phyloP scores from a whole-genome alignment of 768 basidiomycete genomes.

The Rhizopogon sp. region DNA sequence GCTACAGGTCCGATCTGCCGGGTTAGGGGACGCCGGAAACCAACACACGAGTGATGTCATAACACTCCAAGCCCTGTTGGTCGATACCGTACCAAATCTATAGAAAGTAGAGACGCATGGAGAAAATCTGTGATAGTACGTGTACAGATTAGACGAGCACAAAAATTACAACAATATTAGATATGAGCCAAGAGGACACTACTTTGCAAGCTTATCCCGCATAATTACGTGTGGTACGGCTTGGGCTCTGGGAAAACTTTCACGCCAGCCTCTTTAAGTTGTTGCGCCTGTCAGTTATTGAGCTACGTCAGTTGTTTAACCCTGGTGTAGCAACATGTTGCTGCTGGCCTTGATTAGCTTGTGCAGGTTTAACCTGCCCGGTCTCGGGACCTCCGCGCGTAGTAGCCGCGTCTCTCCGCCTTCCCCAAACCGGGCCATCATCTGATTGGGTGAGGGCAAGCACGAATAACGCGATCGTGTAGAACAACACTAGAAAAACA shows the following conservation, averaged over 20 bases:
- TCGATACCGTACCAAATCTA: too few species aligned
- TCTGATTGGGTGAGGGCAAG: conserved; percentile 4
- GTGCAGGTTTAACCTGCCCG: not conserved
- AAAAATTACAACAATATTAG: too few species aligned
- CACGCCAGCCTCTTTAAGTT: too few species aligned
- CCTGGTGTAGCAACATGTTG: not conserved
- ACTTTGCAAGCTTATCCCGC: not conserved
- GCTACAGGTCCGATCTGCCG: too few species aligned
- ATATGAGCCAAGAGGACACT: not conserved
- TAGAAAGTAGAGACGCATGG: too few species aligned
- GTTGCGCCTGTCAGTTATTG: not conserved
- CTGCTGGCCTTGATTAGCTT: not conserved
- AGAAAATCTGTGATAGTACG: too few species aligned
- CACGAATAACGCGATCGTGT: conserved; percentile 19
- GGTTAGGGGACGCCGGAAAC: too few species aligned
- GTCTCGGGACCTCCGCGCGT: not conserved
- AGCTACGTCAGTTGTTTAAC: not conserved
- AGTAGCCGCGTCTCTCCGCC: too few species aligned
- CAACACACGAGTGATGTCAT: too few species aligned
- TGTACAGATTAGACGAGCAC: too few species aligned
- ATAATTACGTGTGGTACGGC: not conserved
- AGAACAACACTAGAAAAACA: conserved; percentile 25
- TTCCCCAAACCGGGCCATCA: too few species aligned
- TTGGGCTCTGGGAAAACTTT: not conserved
- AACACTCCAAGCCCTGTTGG: too few species aligned